Base-by-base conservation (phyloP, 75 land plant species). In the Gnetum montanum region DNA sequence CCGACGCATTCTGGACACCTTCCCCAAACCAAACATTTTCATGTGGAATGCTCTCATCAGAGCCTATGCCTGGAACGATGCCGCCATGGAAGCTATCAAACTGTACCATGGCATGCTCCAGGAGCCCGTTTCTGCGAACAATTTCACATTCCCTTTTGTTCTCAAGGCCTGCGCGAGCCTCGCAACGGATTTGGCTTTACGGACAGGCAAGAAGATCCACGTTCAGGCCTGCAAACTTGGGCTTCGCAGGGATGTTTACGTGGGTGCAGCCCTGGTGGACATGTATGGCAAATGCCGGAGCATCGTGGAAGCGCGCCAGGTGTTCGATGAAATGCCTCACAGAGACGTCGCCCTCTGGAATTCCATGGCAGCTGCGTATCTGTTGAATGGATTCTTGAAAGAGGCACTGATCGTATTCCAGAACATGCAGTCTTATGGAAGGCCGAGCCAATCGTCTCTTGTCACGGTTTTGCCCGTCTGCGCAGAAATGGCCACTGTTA, bases 271-370 rank as follows among this genome's bases (percentile, higher is more conserved):
- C 1, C 62, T 79, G 0, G 64, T 83, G 37, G 82, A 75, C 60
- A 67, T 77, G 55, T 79, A 79, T 56, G 64, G 76, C 7, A 84
- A 84, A 43, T 76, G 84, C 26, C 83, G 80, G 28, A 60, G 73
- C 41, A 29, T 77, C 0, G 25, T 2, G 8, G 63, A 57, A 64
- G 77, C 89, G 25, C 34, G 46, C 24, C 25, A 28, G 0, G 47
- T 80, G 25, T 85, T 85, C 70, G 50, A 78, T 33, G 12, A 22
- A 15, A 59, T 81, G 37, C 19, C 49, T 29, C 30, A 47, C 5
- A 71, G 51, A 53, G 78, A 77, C 59, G 33, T 70, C 5, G 75
- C 81, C 28, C 57, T 78, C 12, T 85, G 89, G 89, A 85, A 81
- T 57, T 63, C 78, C 23, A 20, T 85, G 59, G 67, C 78, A 34